Conservation (phyloP, 2,329 filamentous ascomycete species). For the Penicillium nordicum region DNA sequence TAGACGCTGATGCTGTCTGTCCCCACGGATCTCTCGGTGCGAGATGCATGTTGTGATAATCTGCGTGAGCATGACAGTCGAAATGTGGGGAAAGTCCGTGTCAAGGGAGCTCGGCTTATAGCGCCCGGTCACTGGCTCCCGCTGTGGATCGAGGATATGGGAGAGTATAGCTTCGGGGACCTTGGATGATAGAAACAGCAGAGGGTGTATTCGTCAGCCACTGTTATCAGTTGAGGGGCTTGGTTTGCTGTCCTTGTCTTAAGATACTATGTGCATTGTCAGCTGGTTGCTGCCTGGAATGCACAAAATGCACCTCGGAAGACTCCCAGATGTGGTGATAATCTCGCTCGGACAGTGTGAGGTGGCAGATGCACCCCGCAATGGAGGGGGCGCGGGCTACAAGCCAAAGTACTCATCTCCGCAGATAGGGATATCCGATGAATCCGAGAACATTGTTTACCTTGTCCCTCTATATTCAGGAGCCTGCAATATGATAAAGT, state of each 20-base stretch:
- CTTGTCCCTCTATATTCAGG: background rate
- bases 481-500: background rate
- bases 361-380: slow-evolving; percentile 23
- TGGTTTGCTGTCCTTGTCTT: slow-evolving; percentile 2
- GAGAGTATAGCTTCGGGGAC: background rate
- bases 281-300: background rate
- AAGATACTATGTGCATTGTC: background rate
- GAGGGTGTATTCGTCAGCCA: background rate
- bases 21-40: slow-evolving; percentile 3
- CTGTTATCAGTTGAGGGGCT: background rate
- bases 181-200: background rate
- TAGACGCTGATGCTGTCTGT: slow-evolving; percentile 1
- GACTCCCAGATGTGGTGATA: background rate
- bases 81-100: slow-evolving; percentile 6
- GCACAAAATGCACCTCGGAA: background rate
- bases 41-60: slow-evolving; percentile 5
- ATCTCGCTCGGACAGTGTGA: slow-evolving; percentile 13
- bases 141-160: background rate
- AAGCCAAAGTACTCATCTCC: background rate
- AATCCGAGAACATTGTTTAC: background rate
- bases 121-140: background rate
- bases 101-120: background rate
- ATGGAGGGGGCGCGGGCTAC: slow-evolving; percentile 1
- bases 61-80: background rate
- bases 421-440: background rate